A percentile compares a stretch with the other conserved stretches of the same genome.
Evolutionary conservation across 2,329 filamentous ascomycete genomes (phyloP).

Genomic region (Clonostachys sp.): DNA sequence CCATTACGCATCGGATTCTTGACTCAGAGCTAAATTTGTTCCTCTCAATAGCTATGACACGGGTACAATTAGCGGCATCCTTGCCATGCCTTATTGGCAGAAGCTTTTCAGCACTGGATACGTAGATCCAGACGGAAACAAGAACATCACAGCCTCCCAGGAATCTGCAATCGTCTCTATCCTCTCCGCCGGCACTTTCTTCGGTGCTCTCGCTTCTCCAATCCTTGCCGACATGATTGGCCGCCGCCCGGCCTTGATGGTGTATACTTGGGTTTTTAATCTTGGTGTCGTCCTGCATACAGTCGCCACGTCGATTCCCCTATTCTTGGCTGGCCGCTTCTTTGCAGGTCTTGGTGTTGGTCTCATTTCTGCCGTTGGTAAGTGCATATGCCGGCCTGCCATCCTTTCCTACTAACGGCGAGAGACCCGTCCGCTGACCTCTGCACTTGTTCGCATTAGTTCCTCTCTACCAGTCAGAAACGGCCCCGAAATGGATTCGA

Average conservation of each 20-base stretch:
- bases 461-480: slow-evolving; percentile 69
- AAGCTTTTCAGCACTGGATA: slow-evolving; percentile 20
- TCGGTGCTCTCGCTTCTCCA: slow-evolving; percentile 53
- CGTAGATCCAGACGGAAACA: slow-evolving; percentile 12
- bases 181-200: slow-evolving; percentile 70
- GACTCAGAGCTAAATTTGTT: background rate
- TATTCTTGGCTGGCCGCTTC: slow-evolving; percentile 64
- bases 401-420: background rate
- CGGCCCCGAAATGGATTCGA: slow-evolving; percentile 68
- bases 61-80: slow-evolving; percentile 48
- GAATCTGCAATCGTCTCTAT: slow-evolving; percentile 68
- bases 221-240: slow-evolving; percentile 58
- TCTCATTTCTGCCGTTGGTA: slow-evolving; percentile 57
- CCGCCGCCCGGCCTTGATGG: slow-evolving; percentile 55
- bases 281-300: slow-evolving; percentile 64
- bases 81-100: slow-evolving; percentile 49
- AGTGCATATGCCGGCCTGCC: background rate
- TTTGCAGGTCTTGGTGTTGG: slow-evolving; percentile 68
- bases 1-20: too few relatives aligned
- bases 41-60: slow-evolving; percentile 40
- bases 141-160: slow-evolving; percentile 41
- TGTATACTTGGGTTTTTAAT: slow-evolving; percentile 54
- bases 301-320: slow-evolving; percentile 47
- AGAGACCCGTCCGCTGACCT: background rate
- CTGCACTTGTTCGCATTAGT: slow-evolving; percentile 30